phyloP scores from a whole-genome alignment of 2,329 filamentous ascomycete genomes.

The Sordariomycetes sp. region DNA sequence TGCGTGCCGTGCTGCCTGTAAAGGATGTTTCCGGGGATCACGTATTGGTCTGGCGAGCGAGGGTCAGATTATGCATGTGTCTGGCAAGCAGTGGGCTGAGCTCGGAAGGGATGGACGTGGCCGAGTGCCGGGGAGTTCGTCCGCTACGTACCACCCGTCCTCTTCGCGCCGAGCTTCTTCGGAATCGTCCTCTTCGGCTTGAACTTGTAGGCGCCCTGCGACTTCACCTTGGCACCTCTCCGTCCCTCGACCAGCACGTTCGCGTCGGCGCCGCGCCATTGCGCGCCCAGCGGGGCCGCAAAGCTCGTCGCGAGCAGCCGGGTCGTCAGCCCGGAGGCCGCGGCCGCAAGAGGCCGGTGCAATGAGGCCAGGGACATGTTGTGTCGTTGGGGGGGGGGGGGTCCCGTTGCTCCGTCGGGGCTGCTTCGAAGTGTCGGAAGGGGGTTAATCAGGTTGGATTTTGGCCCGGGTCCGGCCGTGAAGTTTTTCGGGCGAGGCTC shows the following conservation, averaged over 20 bases:
- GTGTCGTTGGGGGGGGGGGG: background rate
- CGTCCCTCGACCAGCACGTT: constrained; percentile 21
- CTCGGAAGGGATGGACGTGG: no score
- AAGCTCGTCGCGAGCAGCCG: constrained; percentile 8
- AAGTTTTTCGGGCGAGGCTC: background rate
- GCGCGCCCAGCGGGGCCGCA: background rate
- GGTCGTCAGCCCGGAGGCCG: constrained; percentile 15
- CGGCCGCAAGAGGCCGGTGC: constrained; percentile 30
- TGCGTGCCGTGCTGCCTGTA: constrained; percentile 91
- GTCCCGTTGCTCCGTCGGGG: background rate
- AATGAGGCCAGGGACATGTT: constrained; percentile 32
- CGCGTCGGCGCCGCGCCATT: background rate
- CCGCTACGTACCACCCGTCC: constrained; percentile 56
- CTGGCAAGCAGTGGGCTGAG: background rate
- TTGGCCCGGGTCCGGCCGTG: background rate
- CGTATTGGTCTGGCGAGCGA: constrained; percentile 58
- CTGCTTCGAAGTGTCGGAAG: background rate
- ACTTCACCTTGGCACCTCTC: constrained; percentile 45
- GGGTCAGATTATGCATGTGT: background rate
- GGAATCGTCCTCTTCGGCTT: constrained; percentile 44
- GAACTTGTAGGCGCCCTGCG: constrained; percentile 56
- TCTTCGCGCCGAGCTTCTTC: constrained; percentile 91
- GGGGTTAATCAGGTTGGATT: background rate
- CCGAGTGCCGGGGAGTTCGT: no score
- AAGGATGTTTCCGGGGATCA: constrained; percentile 93